phyloP scores from a whole-genome alignment of 192 early-diverging fungal species.

The Podila epicladia region DNA sequence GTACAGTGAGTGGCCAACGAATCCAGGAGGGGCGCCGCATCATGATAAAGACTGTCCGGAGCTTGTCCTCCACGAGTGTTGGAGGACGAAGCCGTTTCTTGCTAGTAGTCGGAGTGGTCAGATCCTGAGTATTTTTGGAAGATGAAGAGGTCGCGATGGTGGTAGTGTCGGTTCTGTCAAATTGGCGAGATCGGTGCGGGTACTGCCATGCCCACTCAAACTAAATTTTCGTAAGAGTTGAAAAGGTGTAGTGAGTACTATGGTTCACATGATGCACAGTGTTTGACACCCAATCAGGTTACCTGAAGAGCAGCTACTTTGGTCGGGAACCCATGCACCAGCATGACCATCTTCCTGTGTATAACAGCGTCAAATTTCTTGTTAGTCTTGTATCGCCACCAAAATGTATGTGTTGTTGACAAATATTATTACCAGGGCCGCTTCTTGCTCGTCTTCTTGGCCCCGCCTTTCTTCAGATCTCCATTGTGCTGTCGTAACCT shows the following conservation, averaged over 20 bases:
- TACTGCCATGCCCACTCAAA: constrained; percentile 50
- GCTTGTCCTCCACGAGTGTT: constrained; percentile 18
- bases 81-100: not conserved
- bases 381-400: too few relatives aligned
- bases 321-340: constrained; percentile 44
- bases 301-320: constrained; percentile 44
- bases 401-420: not conserved
- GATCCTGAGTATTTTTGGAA: not conserved
- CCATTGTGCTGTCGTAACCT: constrained; percentile 41
- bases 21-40: constrained; percentile 18
- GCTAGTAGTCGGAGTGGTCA: not conserved
- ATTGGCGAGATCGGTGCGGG: constrained; percentile 45
- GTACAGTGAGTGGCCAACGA: constrained; percentile 33
- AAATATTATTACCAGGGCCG: constrained; percentile 25
- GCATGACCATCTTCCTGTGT: constrained; percentile 31
- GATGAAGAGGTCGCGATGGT: not conserved
- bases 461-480: constrained; percentile 33
- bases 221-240: not conserved
- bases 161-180: not conserved
- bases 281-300: not conserved
- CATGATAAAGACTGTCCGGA: constrained; percentile 17
- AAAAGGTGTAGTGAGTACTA: not conserved
- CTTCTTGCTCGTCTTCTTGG: constrained; percentile 43
- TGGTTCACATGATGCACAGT: too few relatives aligned
- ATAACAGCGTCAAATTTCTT: not conserved